Conservation (phyloP, 2,329 filamentous ascomycete genomes). For the Rhinocladiella similis region DNA sequence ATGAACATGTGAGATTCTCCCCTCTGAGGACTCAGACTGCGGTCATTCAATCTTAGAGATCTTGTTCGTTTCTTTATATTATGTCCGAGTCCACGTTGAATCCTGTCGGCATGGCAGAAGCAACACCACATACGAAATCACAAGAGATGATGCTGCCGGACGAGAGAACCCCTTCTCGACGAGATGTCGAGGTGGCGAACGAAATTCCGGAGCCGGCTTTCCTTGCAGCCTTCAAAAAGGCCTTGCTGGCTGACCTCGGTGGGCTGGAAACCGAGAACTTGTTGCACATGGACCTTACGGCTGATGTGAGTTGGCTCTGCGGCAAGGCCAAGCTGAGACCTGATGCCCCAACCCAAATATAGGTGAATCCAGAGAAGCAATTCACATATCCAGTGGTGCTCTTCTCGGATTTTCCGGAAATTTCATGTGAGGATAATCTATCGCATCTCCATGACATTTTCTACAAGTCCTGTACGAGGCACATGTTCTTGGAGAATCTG, state of each 20-base stretch:
- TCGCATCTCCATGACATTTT: constrained; percentile 3
- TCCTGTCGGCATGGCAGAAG: too few relatives aligned
- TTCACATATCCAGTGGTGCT: constrained; percentile 18
- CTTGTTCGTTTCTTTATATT: too few relatives aligned
- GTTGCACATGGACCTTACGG: background rate
- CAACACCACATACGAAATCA: too few relatives aligned
- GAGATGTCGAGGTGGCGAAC: constrained; percentile 11
- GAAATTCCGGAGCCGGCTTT: constrained; percentile 5
- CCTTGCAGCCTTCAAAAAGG: constrained; percentile 1
- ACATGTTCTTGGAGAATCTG: constrained; percentile 10
- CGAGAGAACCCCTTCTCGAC: constrained; percentile 6
- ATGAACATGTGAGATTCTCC: too few relatives aligned
- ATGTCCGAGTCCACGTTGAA: too few relatives aligned
- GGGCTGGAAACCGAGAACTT: constrained; percentile 1
- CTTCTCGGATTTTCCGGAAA: constrained; percentile 8
- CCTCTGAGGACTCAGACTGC: too few relatives aligned
- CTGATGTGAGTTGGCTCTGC: background rate
- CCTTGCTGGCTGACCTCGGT: background rate
- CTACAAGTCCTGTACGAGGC: constrained; percentile 7
- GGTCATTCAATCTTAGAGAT: too few relatives aligned
- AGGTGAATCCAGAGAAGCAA: background rate
- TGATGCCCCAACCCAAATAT: background rate
- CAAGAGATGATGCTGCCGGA: background rate
- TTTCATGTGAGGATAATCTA: constrained; percentile 1
- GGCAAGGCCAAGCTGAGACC: background rate